Evolutionary conservation across 495 filamentous ascomycete species (phyloP).

Genomic region (Aspergillus biplanus): DNA sequence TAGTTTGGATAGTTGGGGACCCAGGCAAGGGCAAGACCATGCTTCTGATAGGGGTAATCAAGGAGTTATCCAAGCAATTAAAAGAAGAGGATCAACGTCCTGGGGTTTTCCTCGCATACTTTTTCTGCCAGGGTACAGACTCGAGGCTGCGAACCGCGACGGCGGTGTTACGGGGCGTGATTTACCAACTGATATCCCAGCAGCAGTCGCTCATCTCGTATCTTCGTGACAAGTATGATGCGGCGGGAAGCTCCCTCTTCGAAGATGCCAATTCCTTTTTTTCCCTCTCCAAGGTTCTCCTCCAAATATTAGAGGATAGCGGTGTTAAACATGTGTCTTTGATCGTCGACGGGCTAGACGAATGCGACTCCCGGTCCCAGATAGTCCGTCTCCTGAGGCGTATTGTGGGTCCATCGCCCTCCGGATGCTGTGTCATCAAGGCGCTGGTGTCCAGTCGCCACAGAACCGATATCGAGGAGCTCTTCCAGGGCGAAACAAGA

Average conservation of each 20-base stretch:
- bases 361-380: conserved; percentile 37
- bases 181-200: not conserved
- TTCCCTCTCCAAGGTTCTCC: conserved; percentile 35
- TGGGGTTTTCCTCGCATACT: not conserved
- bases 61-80: not conserved
- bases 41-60: conserved; percentile 36
- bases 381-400: conserved; percentile 40
- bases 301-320: conserved; percentile 38
- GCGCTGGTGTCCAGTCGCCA: conserved; percentile 39
- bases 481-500: not conserved
- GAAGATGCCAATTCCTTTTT: conserved; percentile 18
- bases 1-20: conserved; percentile 35
- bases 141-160: not conserved
- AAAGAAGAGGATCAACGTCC: not conserved
- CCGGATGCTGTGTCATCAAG: conserved; percentile 24
- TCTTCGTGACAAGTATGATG: not conserved
- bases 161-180: not conserved
- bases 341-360: conserved; percentile 55
- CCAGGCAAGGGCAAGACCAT: conserved; percentile 44
- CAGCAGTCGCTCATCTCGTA: not conserved
- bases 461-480: conserved; percentile 23
- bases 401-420: conserved; percentile 15
- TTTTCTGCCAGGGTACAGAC: not conserved
- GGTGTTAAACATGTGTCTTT: conserved; percentile 33
- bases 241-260: not conserved